These are phyloP conservation scores for Lactarius akahatsu DNA, from an alignment of 768 basidiomycete genomes.

Conservation along the genomic window DNA sequence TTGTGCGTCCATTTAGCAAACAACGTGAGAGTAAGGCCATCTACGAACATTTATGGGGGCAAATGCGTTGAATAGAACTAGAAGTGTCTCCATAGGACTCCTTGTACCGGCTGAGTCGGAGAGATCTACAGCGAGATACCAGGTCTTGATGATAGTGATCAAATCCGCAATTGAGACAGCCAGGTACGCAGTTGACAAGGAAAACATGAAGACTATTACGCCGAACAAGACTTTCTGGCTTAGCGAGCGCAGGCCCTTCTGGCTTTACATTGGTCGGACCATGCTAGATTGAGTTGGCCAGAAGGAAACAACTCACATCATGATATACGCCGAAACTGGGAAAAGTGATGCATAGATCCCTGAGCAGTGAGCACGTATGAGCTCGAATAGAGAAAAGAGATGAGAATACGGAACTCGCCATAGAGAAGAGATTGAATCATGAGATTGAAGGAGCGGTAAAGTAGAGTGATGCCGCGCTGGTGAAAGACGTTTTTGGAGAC, in stretches of 20 bases:
- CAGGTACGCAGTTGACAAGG: not conserved
- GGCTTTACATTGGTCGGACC: not conserved
- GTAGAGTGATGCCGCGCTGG: not conserved
- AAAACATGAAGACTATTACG: slow-evolving; percentile 4
- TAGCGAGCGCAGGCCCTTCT: not conserved
- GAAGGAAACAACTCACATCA: not conserved
- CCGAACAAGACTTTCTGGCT: slow-evolving; percentile 1
- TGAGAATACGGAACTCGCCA: not conserved
- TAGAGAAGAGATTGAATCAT: not conserved
- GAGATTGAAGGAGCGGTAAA: not conserved
- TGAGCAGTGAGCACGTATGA: not conserved
- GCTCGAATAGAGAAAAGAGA: not conserved
- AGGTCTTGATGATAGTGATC: not conserved
- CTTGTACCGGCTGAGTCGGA: not conserved
- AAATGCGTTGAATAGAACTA: not conserved
- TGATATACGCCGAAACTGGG: not conserved
- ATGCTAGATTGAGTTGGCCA: not conserved
- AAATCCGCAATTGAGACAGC: not conserved
- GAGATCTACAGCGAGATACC: not conserved
- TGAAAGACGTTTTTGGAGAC: not conserved
- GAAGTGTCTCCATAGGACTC: not conserved
- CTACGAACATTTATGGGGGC: not conserved
- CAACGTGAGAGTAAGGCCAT: not conserved
- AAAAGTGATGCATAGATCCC: not conserved
- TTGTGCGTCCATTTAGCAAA: not conserved